A percentile compares a stretch with the other conserved stretches of the same genome.
Evolutionary conservation across 768 basidiomycete species (phyloP).

Genomic region (Tulasnella sp.): DNA sequence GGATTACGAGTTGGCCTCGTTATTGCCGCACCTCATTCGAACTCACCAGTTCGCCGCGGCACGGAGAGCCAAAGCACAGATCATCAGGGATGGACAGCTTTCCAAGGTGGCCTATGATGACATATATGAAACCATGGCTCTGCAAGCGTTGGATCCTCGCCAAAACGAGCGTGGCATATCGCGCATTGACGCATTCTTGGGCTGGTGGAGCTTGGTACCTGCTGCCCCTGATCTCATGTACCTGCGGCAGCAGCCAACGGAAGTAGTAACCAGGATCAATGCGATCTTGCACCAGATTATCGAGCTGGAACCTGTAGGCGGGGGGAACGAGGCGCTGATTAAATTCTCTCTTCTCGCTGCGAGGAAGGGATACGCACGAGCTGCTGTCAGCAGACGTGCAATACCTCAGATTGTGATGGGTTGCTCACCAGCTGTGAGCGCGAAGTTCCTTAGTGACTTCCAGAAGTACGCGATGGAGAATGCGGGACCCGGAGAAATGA

Average conservation of each 20-base stretch:
- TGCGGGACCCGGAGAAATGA: too few relatives aligned
- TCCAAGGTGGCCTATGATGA: not conserved
- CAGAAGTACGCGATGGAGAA: not conserved
- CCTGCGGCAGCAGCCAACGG: not conserved
- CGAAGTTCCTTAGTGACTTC: conserved; percentile 12
- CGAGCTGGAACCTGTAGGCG: not conserved
- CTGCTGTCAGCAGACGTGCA: not conserved
- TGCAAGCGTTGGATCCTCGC: conserved; percentile 5
- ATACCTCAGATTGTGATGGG: conserved; percentile 2
- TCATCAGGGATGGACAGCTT: not conserved
- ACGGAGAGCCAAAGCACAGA: conserved; percentile 3
- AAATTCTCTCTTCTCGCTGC: conserved; percentile 2
- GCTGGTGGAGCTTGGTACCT: conserved; percentile 10
- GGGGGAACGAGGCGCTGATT: conserved; percentile 2
- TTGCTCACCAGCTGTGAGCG: not conserved
- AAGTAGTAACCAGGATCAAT: not conserved
- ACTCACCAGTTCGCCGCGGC: not conserved
- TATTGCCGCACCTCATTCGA: conserved; percentile 3
- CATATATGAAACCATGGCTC: conserved; percentile 4
- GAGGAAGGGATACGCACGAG: conserved; percentile 7
- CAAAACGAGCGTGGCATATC: conserved; percentile 1
- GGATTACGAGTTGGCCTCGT: not conserved
- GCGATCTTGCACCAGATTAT: conserved; percentile 5
- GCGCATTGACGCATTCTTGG: conserved; percentile 8
- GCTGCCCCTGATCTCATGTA: too few relatives aligned